Evolutionary conservation across 1,284 basidiomycete genomes (phyloP).

Genomic region (Tetrapyrgos nigripes): DNA sequence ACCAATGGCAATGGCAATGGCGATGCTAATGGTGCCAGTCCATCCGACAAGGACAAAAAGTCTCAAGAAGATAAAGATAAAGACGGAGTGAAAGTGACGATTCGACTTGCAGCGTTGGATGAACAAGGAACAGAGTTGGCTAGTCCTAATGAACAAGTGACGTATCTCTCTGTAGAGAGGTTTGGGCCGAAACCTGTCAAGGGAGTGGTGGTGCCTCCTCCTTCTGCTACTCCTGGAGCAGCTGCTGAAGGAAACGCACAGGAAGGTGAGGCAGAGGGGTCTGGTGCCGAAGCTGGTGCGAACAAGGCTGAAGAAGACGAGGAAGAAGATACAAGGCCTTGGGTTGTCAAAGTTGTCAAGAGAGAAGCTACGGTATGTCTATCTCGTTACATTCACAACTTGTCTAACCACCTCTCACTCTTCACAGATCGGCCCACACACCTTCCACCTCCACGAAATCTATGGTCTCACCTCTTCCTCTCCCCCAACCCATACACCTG

Average conservation of each 20-base stretch:
- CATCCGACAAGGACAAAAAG: constrained; percentile 36
- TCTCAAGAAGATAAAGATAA: constrained; percentile 53
- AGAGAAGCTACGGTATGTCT: constrained; percentile 77
- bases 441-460: constrained; percentile 92
- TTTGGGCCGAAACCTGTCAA: constrained; percentile 51
- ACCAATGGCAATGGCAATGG: constrained; percentile 32
- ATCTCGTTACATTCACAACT: constrained; percentile 11
- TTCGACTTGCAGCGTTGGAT: constrained; percentile 79
- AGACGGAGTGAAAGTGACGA: constrained; percentile 77
- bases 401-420: not conserved
- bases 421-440: constrained; percentile 82
- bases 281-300: not conserved
- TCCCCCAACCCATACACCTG: constrained; percentile 44
- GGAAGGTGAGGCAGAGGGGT: not conserved
- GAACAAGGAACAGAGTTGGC: constrained; percentile 68
- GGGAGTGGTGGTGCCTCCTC: too few relatives aligned
- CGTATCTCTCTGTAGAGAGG: constrained; percentile 85
- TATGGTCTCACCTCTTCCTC: constrained; percentile 81
- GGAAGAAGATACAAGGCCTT: constrained; percentile 61
- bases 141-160: constrained; percentile 82
- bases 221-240: not conserved
- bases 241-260: not conserved
- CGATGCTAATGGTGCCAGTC: constrained; percentile 28
- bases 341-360: constrained; percentile 90
- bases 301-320: constrained; percentile 15